phyloP scores from a whole-genome alignment of 2,329 filamentous ascomycete genomes.

The Neonectria magnoliae region DNA sequence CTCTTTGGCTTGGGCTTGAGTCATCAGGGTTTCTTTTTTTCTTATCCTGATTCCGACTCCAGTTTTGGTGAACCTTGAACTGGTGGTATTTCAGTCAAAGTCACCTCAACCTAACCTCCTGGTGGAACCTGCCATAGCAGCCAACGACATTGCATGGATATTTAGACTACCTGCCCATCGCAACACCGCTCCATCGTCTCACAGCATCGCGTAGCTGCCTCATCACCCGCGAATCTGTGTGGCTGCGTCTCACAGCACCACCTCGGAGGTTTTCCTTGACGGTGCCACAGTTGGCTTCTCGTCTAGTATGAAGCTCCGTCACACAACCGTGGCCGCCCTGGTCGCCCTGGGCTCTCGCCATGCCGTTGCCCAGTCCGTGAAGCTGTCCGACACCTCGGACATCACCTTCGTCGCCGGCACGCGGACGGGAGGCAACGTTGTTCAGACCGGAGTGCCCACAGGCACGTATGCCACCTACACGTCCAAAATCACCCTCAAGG shows the following conservation, averaged over 20 bases:
- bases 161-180: neutral
- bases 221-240: neutral
- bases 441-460: constrained; percentile 46
- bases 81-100: constrained; percentile 1
- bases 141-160: neutral
- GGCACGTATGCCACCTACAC: constrained; percentile 41
- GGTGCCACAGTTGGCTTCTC: neutral
- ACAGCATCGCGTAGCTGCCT: neutral
- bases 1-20: neutral
- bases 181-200: constrained; percentile 2
- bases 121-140: neutral
- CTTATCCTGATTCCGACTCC: constrained; percentile 23
- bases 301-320: constrained; percentile 39
- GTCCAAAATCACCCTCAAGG: constrained; percentile 38
- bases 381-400: constrained; percentile 46
- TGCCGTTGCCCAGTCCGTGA: constrained; percentile 42
- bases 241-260: constrained; percentile 2
- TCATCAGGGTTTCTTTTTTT: constrained; percentile 8
- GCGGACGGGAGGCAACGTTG: constrained; percentile 50
- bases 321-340: constrained; percentile 37
- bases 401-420: constrained; percentile 52
- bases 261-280: neutral
- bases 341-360: constrained; percentile 34
- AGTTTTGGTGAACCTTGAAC: constrained; percentile 5
- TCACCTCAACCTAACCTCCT: neutral